Conservation (phyloP, 257 asterid genomes). For the Penstemon newberryi region DNA sequence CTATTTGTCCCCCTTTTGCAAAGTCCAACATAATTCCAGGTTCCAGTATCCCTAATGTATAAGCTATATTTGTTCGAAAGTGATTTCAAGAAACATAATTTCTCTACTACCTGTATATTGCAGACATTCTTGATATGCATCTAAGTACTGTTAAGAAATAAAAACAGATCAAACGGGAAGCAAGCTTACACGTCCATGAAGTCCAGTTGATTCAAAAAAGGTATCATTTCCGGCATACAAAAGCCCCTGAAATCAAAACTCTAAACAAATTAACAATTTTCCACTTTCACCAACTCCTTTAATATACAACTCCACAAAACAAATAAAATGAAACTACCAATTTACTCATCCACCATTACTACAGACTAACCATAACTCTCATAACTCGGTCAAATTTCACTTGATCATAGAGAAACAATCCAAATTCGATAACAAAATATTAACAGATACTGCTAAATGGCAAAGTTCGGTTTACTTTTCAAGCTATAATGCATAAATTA, state of each 20-base stretch:
- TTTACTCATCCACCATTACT: background rate
- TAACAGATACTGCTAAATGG: too few species aligned
- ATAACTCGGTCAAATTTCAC: constrained; percentile 12
- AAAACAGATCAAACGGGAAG: background rate
- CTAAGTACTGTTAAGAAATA: background rate
- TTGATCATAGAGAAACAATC: background rate
- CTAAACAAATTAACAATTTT: background rate
- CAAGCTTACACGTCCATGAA: constrained; percentile 75
- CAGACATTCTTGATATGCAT: constrained; percentile 6
- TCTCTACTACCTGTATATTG: constrained; percentile 2
- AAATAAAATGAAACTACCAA: background rate
- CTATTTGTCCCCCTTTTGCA: background rate
- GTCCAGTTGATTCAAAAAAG: constrained; percentile 88
- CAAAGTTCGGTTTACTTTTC: too few species aligned
- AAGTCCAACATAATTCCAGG: constrained; percentile 4
- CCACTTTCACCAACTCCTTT: constrained; percentile 6
- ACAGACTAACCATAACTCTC: constrained; percentile 8
- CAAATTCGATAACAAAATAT: too few species aligned
- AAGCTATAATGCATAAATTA: too few species aligned
- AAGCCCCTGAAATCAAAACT: constrained; percentile 68
- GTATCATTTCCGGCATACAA: constrained; percentile 77
- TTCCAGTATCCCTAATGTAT: background rate
- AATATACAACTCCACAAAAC: background rate
- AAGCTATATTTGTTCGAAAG: background rate
- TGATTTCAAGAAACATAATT: background rate